Conservation (phyloP, 179 eudicot species). For the Corrigiola litoralis region DNA sequence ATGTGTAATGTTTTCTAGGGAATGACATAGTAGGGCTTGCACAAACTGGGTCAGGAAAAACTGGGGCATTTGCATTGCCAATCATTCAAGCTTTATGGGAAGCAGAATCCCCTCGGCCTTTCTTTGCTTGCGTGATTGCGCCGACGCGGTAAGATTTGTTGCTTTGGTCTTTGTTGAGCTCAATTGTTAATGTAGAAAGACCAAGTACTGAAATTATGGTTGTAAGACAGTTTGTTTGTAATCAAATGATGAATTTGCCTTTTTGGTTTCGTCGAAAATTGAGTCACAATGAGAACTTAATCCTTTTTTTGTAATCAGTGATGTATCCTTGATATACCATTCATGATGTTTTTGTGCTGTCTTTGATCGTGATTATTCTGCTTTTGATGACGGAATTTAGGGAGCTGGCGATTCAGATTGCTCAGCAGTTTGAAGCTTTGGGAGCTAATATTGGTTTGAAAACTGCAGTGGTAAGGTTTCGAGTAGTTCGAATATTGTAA, state of each 20-base stretch:
- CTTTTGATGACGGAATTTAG: constrained; percentile 38
- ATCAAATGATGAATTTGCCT: no score
- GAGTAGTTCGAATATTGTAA: background rate
- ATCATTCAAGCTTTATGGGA: constrained; percentile 74
- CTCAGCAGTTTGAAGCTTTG: constrained; percentile 92
- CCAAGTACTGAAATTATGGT: no score
- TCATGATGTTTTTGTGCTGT: no score
- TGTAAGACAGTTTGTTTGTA: no score
- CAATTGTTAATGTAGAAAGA: no score
- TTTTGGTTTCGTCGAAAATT: no score
- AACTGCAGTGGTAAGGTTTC: constrained; percentile 69
- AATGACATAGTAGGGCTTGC: constrained; percentile 95
- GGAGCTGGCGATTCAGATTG: constrained; percentile 93
- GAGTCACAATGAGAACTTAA: no score
- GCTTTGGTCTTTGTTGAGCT: no score
- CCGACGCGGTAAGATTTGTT: constrained; percentile 61
- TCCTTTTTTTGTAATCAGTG: background rate
- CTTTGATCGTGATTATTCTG: background rate
- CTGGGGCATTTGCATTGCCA: constrained; percentile 93
- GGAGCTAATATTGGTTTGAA: constrained; percentile 79
- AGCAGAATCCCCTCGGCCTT: constrained; percentile 43
- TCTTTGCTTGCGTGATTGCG: constrained; percentile 82
- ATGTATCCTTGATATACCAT: no score
- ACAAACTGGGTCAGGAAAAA: constrained; percentile 97
- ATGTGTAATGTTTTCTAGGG: constrained; percentile 38